phyloP scores from a whole-genome alignment of 192 early-diverging fungal genomes.

The Coemansia sp. region DNA sequence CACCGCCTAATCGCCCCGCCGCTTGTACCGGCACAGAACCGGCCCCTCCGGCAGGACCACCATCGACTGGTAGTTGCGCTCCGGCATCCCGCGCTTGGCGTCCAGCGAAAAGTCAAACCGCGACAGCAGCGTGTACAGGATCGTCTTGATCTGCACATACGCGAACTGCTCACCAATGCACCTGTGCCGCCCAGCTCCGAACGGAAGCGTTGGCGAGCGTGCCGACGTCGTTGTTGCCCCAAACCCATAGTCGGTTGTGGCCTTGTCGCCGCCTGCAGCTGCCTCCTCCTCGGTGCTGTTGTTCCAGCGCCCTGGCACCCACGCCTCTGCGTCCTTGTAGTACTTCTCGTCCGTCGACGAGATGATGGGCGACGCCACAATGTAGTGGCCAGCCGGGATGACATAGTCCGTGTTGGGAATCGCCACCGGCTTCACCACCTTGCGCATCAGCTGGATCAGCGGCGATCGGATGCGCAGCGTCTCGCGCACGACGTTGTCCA shows the following conservation, averaged over 20 bases:
- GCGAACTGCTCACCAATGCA: slow-evolving; percentile 99
- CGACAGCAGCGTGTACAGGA: slow-evolving; percentile 78
- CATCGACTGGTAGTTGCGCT: slow-evolving; percentile 86
- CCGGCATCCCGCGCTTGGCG: slow-evolving; percentile 71
- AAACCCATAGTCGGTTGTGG: slow-evolving; percentile 73
- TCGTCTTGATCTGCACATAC: slow-evolving; percentile 93
- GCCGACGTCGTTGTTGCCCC: slow-evolving; percentile 67
- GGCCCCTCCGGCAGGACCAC: slow-evolving; percentile 83
- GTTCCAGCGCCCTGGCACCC: slow-evolving; percentile 79
- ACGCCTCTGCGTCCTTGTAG: slow-evolving; percentile 80
- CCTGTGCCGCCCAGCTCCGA: slow-evolving; percentile 96
- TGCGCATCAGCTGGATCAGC: slow-evolving; percentile 91
- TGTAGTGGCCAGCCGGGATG: slow-evolving; percentile 87
- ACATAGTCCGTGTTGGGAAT: slow-evolving; percentile 75
- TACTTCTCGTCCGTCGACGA: slow-evolving; percentile 74
- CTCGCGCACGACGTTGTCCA: slow-evolving; percentile 88
- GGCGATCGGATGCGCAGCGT: slow-evolving; percentile 92
- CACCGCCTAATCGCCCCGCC: slow-evolving; percentile 12
- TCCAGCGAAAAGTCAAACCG: slow-evolving; percentile 73
- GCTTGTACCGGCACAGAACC: slow-evolving; percentile 55
- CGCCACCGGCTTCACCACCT: slow-evolving; percentile 72
- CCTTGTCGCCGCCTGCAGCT: slow-evolving; percentile 56
- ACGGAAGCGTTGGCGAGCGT: slow-evolving; percentile 85
- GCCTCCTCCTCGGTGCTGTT: slow-evolving; percentile 56
- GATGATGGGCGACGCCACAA: slow-evolving; percentile 81